These are phyloP conservation scores for Phytophthora sansomeana DNA, from an alignment of 352 stramenopile genomes.

Conservation along the genomic window DNA sequence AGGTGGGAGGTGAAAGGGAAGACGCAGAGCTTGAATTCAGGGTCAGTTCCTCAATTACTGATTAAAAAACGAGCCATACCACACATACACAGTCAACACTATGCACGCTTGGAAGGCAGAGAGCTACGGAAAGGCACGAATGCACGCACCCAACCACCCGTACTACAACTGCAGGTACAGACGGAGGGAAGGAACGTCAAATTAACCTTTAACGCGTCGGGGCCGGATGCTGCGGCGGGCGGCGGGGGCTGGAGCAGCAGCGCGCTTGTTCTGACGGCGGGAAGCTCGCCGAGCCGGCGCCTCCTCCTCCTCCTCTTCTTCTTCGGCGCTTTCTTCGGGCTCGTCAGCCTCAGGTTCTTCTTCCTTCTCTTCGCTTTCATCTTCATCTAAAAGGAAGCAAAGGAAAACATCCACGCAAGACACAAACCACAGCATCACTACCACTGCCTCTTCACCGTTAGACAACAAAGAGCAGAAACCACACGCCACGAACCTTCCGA, in stretches of 20 bases:
- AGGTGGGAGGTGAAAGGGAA: constrained; percentile 32
- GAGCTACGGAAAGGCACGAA: constrained; percentile 45
- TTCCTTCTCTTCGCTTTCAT: constrained; percentile 55
- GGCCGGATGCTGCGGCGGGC: constrained; percentile 44
- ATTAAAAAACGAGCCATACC: constrained; percentile 50
- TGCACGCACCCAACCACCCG: constrained; percentile 40
- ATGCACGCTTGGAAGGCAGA: constrained; percentile 49
- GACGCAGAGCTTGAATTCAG: constrained; percentile 43
- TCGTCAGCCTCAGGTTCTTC: constrained; percentile 39
- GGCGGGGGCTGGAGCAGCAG: constrained; percentile 21
- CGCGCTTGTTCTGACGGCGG: constrained; percentile 40
- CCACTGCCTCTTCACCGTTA: constrained; percentile 2
- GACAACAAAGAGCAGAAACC: background rate
- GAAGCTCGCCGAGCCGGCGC: constrained; percentile 29
- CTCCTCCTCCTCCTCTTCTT: constrained; percentile 34
- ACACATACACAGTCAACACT: constrained; percentile 60
- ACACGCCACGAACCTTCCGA: constrained; percentile 33
- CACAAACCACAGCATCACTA: constrained; percentile 7
- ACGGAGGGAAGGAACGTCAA: constrained; percentile 41
- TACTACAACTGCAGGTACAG: constrained; percentile 43
- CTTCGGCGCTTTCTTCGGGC: constrained; percentile 32
- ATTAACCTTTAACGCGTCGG: constrained; percentile 77
- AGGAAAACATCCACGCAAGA: background rate
- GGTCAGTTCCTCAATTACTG: constrained; percentile 71
- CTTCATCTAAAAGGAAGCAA: constrained; percentile 21